Conservation (phyloP, 2,329 filamentous ascomycete genomes). For the Colletotrichum sansevieriae region DNA sequence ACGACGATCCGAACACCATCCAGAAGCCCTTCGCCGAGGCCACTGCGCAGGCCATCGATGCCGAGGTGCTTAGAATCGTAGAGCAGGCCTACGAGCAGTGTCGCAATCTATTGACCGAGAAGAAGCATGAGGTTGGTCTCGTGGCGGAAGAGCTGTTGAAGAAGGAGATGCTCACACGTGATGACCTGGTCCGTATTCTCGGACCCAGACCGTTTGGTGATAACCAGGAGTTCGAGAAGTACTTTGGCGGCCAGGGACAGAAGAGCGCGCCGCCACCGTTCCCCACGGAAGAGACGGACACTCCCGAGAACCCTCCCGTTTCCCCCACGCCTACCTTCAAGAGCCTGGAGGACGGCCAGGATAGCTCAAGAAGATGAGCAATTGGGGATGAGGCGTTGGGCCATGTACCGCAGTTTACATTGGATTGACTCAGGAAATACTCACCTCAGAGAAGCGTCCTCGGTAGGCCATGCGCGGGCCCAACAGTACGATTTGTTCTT, state of each 20-base stretch:
- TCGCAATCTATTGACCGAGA: slow-evolving; percentile 83
- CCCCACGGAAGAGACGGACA: slow-evolving; percentile 60
- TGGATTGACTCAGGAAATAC: no score
- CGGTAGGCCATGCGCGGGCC: not conserved
- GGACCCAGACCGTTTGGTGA: slow-evolving; percentile 89
- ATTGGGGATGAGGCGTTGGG: not conserved
- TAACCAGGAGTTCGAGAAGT: slow-evolving; percentile 91
- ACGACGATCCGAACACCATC: slow-evolving; percentile 83
- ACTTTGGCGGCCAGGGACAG: slow-evolving; percentile 76
- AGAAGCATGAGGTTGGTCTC: slow-evolving; percentile 88
- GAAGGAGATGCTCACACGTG: slow-evolving; percentile 91
- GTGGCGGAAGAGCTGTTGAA: slow-evolving; percentile 92
- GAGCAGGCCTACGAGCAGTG: slow-evolving; percentile 95
- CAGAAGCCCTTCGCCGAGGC: slow-evolving; percentile 97
- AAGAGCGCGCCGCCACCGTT: slow-evolving; percentile 70
- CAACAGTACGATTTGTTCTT: not conserved
- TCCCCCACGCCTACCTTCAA: slow-evolving; percentile 49
- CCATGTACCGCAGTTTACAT: not conserved
- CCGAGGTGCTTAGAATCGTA: slow-evolving; percentile 91
- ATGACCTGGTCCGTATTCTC: slow-evolving; percentile 91
- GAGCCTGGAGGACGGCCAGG: slow-evolving; percentile 27
- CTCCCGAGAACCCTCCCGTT: slow-evolving; percentile 49
- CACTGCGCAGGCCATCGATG: slow-evolving; percentile 92
- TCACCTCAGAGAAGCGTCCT: no score
- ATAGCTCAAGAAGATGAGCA: slow-evolving; percentile 43